A percentile compares a stretch with the other conserved stretches of the same genome.
These are phyloP conservation scores for Albophoma yamanashiensis DNA, from an alignment of 2,329 filamentous ascomycete genomes.

Conservation along the genomic window DNA sequence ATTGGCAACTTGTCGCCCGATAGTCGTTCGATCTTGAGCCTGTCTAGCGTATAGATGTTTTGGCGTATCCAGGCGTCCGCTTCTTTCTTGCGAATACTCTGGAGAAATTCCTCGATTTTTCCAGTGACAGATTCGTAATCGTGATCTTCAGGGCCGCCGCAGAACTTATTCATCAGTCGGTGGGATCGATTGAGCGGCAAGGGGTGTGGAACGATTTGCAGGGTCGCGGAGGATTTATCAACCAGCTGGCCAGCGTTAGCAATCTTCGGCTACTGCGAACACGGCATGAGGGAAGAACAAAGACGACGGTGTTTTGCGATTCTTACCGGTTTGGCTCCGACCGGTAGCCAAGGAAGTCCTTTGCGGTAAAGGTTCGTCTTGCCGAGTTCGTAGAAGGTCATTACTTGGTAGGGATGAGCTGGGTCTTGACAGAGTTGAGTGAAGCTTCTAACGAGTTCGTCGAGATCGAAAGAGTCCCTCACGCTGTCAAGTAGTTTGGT, in stretches of 20 bases:
- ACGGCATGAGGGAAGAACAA: neutral
- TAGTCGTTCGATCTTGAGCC: conserved; percentile 22
- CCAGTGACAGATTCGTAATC: conserved; percentile 4
- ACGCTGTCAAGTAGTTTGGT: conserved; percentile 7
- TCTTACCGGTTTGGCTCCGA: neutral
- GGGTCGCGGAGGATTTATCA: conserved; percentile 9
- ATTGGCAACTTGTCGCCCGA: conserved; percentile 20
- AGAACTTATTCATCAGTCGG: conserved; percentile 17
- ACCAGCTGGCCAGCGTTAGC: conserved; percentile 10
- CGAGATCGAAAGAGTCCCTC: conserved; percentile 8
- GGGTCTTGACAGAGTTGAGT: conserved; percentile 7
- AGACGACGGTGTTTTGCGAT: neutral
- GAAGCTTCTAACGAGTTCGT: conserved; percentile 10
- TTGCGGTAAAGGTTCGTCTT: conserved; percentile 10
- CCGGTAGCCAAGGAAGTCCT: conserved; percentile 4
- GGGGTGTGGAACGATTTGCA: conserved; percentile 13
- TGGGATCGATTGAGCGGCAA: conserved; percentile 13
- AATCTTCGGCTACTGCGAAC: too few species aligned
- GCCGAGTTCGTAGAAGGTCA: conserved; percentile 13
- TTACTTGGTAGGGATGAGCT: conserved; percentile 3
- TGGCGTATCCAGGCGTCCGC: conserved; percentile 10
- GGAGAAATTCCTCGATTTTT: conserved; percentile 4
- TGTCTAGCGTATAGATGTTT: conserved; percentile 10
- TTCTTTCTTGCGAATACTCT: conserved; percentile 6
- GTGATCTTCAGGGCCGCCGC: neutral